phyloP scores from a whole-genome alignment of 1,284 basidiomycete genomes.

The Apiotrichum laibachii region DNA sequence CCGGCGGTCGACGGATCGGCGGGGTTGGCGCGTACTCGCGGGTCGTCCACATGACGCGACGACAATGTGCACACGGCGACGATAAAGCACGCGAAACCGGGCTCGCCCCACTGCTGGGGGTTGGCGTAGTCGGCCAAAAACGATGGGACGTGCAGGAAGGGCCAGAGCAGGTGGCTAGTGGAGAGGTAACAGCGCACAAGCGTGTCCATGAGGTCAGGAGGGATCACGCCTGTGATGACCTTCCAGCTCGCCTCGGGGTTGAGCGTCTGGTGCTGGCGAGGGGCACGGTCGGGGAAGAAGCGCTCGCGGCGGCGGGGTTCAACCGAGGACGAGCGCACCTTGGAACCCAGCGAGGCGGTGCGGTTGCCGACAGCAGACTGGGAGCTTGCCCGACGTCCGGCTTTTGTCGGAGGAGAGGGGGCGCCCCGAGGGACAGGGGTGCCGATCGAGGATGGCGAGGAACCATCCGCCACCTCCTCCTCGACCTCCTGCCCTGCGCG shows the following conservation, averaged over 20 bases:
- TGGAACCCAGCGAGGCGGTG: slow-evolving; percentile 11
- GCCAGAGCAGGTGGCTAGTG: slow-evolving; percentile 85
- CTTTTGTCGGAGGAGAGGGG: slow-evolving; percentile 9
- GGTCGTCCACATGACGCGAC: slow-evolving; percentile 84
- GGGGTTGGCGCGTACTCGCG: slow-evolving; percentile 74
- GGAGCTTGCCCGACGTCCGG: slow-evolving; percentile 21
- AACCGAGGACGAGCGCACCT: slow-evolving; percentile 21
- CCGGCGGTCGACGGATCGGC: slow-evolving; percentile 76
- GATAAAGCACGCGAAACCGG: slow-evolving; percentile 85
- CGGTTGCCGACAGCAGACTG: slow-evolving; percentile 16
- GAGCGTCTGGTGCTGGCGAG: slow-evolving; percentile 64
- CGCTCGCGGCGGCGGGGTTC: slow-evolving; percentile 32
- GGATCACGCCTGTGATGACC: slow-evolving; percentile 77
- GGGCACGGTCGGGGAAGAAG: slow-evolving; percentile 64
- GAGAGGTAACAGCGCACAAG: slow-evolving; percentile 61
- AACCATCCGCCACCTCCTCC: slow-evolving; percentile 14
- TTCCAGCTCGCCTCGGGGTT: slow-evolving; percentile 66
- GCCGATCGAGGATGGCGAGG: slow-evolving; percentile 21
- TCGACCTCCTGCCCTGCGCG: slow-evolving; percentile 49
- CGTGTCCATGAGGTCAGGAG: slow-evolving; percentile 83
- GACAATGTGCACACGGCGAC: slow-evolving; percentile 83
- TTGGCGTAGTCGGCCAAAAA: slow-evolving; percentile 86
- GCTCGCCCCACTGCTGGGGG: slow-evolving; percentile 86
- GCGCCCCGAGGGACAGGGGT: slow-evolving; percentile 6
- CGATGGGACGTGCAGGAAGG: slow-evolving; percentile 83